phyloP scores from a whole-genome alignment of 164 flowering plant species.

The Vitis riparia region DNA sequence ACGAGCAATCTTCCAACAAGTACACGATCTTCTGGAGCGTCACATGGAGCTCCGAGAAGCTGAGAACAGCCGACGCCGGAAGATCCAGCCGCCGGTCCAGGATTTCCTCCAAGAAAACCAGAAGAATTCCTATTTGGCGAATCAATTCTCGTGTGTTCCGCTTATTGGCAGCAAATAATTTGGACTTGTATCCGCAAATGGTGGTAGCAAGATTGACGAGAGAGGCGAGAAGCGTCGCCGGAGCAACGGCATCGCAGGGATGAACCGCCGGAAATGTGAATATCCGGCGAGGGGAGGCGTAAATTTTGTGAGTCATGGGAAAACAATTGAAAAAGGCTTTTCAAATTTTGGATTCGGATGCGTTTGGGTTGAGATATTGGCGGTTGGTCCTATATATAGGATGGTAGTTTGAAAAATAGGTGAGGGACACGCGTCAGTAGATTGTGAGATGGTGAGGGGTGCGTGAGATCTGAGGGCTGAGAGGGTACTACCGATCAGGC shows the following conservation, averaged over 20 bases:
- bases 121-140: conserved; percentile 29
- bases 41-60: conserved; percentile 58
- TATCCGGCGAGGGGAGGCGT: conserved; percentile 46
- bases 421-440: too few species aligned
- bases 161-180: conserved; percentile 25
- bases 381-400: too few species aligned
- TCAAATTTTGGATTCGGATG: neutral
- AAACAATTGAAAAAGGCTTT: neutral
- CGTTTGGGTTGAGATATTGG: too few species aligned
- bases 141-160: conserved; percentile 30
- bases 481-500: too few species aligned
- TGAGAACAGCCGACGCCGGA: conserved; percentile 12
- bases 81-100: conserved; percentile 10
- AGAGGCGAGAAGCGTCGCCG: conserved; percentile 40
- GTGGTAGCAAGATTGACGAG: conserved; percentile 25
- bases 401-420: too few species aligned
- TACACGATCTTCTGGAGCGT: conserved; percentile 45
- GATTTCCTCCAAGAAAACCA: conserved; percentile 37
- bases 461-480: too few species aligned
- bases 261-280: conserved; percentile 54
- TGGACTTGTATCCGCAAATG: conserved; percentile 30
- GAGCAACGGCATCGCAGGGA: conserved; percentile 40
- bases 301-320: conserved; percentile 32
- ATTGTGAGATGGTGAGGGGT: too few species aligned
- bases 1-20: conserved; percentile 37